These are phyloP conservation scores for Monosporozyma unispora DNA, from an alignment of 805 yeast genomes.

Conservation along the genomic window DNA sequence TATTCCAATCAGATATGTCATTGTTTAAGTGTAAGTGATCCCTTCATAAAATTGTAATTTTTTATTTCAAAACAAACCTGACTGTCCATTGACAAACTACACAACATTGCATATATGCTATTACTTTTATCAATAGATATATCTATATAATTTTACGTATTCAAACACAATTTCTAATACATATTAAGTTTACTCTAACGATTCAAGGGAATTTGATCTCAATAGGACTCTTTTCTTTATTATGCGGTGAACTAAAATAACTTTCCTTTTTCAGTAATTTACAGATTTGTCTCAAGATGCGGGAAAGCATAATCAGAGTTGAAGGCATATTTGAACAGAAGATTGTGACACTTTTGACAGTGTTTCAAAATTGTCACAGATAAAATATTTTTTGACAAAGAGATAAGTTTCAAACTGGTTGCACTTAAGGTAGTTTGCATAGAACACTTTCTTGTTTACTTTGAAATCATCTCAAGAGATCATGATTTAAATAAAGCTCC, in stretches of 20 bases:
- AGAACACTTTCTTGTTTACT: neutral
- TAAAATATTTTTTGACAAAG: neutral
- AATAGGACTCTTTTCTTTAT: neutral
- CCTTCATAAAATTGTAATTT: neutral
- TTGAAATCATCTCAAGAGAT: neutral
- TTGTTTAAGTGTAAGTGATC: slow-evolving; percentile 46
- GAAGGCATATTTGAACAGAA: too few species aligned
- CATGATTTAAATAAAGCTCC: neutral
- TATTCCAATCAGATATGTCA: slow-evolving; percentile 92
- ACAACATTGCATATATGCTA: neutral
- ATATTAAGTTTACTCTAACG: neutral
- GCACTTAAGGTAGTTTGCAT: too few species aligned
- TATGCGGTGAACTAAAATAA: neutral
- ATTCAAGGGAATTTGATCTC: neutral
- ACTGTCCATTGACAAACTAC: neutral
- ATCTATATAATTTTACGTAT: slow-evolving; percentile 1
- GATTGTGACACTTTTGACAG: neutral
- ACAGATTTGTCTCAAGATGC: neutral
- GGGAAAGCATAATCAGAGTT: neutral
- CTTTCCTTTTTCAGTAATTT: neutral
- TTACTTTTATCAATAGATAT: neutral
- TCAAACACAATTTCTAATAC: neutral
- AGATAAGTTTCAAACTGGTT: neutral
- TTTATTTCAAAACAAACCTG: neutral
- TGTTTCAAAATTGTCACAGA: neutral